These are phyloP conservation scores for Solanum arcanum DNA, from an alignment of 257 asterid genomes.

Conservation along the genomic window DNA sequence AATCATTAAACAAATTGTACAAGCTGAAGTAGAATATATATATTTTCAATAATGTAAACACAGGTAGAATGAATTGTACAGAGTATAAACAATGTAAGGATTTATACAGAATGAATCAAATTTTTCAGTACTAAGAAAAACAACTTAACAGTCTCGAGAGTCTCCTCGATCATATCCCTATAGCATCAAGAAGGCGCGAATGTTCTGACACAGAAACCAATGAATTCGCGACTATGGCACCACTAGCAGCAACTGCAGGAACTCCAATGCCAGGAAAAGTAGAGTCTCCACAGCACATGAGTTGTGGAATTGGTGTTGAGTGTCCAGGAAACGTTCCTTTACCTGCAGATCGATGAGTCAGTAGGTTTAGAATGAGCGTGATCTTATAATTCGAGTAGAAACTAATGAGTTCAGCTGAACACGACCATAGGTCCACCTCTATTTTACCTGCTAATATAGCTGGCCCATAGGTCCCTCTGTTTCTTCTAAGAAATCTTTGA, in stretches of 20 bases:
- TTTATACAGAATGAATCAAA: neutral
- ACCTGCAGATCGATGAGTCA: constrained; percentile 11
- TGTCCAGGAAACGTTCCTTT: constrained; percentile 73
- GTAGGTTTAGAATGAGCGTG: neutral
- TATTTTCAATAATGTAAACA: neutral
- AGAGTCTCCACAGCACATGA: constrained; percentile 91
- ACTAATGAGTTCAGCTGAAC: neutral
- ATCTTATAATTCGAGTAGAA: neutral
- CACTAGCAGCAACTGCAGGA: constrained; percentile 99
- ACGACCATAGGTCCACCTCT: neutral
- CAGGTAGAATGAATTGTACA: neutral
- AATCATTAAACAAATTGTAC: neutral
- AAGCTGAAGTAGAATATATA: neutral
- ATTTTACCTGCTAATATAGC: constrained; percentile 37
- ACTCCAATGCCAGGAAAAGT: constrained; percentile 97
- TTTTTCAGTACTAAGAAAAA: neutral
- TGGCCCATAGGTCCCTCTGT: constrained; percentile 90
- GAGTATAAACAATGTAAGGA: neutral
- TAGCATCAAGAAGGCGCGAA: constrained; percentile 81
- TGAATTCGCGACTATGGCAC: constrained; percentile 92
- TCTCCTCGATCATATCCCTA: constrained; percentile 35
- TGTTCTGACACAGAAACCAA: constrained; percentile 85
- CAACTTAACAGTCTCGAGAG: neutral
- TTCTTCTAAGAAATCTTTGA: constrained; percentile 66
- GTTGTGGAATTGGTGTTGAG: constrained; percentile 61